These are phyloP conservation scores for Mucuna pruriens DNA, from an alignment of 306 rosid genomes.

Conservation along the genomic window DNA sequence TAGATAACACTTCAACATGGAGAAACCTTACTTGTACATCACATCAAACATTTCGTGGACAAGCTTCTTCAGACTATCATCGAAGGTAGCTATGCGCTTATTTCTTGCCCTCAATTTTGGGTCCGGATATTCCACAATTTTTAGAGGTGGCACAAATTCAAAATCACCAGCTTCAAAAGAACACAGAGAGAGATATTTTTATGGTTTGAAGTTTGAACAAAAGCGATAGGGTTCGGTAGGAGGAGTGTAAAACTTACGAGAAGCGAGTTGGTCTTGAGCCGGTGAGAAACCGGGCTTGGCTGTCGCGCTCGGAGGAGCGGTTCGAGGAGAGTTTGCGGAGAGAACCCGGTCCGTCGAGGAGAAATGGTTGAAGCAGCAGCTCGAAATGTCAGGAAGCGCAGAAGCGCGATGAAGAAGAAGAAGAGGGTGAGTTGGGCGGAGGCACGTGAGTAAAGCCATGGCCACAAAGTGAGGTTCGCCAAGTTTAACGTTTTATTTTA, in stretches of 20 bases:
- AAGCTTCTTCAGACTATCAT: slow-evolving; percentile 73
- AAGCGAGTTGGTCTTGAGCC: slow-evolving; percentile 64
- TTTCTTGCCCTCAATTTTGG: slow-evolving; percentile 75
- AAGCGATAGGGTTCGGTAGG: background rate
- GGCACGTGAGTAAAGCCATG: slow-evolving; percentile 56
- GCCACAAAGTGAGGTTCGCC: slow-evolving; percentile 8
- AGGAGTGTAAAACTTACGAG: slow-evolving; percentile 51
- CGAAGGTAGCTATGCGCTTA: slow-evolving; percentile 70
- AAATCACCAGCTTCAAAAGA: slow-evolving; percentile 61
- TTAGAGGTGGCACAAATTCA: slow-evolving; percentile 70
- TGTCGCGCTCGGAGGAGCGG: slow-evolving; percentile 48
- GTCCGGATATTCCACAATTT: slow-evolving; percentile 79
- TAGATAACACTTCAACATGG: background rate
- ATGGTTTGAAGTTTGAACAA: background rate
- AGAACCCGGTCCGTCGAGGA: slow-evolving; percentile 38
- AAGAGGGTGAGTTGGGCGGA: slow-evolving; percentile 34
- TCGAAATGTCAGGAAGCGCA: slow-evolving; percentile 44
- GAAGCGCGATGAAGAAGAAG: slow-evolving; percentile 34
- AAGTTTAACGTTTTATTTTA: too few species aligned
- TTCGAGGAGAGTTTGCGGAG: background rate
- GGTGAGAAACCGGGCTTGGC: slow-evolving; percentile 59
- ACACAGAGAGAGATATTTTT: background rate
- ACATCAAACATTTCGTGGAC: slow-evolving; percentile 87
- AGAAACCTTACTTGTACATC: slow-evolving; percentile 79
- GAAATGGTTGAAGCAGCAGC: slow-evolving; percentile 21